Base-by-base conservation (phyloP, 2,329 filamentous ascomycete genomes). In the Zymoseptoria passerinii region DNA sequence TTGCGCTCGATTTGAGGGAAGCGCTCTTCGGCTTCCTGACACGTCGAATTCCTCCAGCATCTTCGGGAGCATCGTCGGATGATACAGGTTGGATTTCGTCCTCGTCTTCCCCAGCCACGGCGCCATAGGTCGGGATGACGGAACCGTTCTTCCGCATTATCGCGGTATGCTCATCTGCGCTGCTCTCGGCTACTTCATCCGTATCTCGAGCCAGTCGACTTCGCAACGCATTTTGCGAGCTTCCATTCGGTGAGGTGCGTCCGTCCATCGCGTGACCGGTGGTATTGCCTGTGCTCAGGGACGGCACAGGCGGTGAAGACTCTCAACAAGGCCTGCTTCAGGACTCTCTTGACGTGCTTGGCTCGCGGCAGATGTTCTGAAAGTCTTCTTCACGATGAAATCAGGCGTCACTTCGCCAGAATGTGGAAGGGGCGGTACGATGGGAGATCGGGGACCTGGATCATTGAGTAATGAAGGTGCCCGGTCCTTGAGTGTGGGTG, bases 81-180 rank as follows among this genome's bases (percentile, higher is more conserved):
- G 56, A 28, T 52, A 44, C 54, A 53, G 64, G 60, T 44, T 67
- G 62, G 19, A 57, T 62, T 20, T 60, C 61, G 8, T 61, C 59
- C 28, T 64, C 63, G 53, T 65, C 62, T 48, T 54, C 61, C 49
- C 59, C 63, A 54, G 58, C 59, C 29, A 63, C 60, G 49, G 66
- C 65, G 18, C 67, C 69, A 61, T 70, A 70, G 27, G 53, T 59
- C 9, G 53, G 48, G 19, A 50, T 48, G 29, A 18, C 49, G 4
- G 23, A 44, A 10, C 44, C 55, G 19, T 27, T 57, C 49, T 67
- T 61, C 28, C 67, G 60, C 18, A 77, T 60, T 19, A 78, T 77
- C 35, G 70, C 71, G 19, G 76, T 78, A 55, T 67, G 74, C 61
- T 78, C 76, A 57, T 75, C 73, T 44, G 71, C 72, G 55, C 71